phyloP scores from a whole-genome alignment of 2,329 filamentous ascomycete species.

The Neodidymelliopsis sp. region DNA sequence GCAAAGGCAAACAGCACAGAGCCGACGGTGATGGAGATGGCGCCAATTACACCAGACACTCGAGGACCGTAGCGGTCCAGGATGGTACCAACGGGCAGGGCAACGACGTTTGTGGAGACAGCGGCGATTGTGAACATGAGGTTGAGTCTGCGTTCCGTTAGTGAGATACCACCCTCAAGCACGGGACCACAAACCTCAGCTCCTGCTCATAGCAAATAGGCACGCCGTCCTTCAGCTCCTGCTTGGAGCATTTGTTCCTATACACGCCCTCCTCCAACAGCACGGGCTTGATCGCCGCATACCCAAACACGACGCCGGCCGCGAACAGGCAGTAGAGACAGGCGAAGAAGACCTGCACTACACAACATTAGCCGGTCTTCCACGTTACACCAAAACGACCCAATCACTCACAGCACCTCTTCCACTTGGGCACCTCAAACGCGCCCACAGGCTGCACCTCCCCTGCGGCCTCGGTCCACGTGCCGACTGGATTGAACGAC shows the following conservation, averaged over 20 bases:
- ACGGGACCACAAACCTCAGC: constrained; percentile 60
- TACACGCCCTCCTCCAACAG: constrained; percentile 49
- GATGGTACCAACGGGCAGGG: constrained; percentile 83
- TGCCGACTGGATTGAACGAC: constrained; percentile 58
- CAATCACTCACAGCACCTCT: constrained; percentile 58
- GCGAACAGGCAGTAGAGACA: constrained; percentile 78
- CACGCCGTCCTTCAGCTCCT: constrained; percentile 46
- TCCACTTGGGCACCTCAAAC: constrained; percentile 63
- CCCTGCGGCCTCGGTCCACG: constrained; percentile 52
- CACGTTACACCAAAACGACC: neutral
- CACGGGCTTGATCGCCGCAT: constrained; percentile 52
- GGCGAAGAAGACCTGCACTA: constrained; percentile 73
- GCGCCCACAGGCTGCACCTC: constrained; percentile 55
- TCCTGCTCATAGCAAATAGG: constrained; percentile 51
- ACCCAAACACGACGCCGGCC: constrained; percentile 62
- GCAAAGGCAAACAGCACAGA: constrained; percentile 76
- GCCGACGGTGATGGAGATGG: constrained; percentile 72
- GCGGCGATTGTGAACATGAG: constrained; percentile 93
- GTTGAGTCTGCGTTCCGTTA: constrained; percentile 68
- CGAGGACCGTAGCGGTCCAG: constrained; percentile 84
- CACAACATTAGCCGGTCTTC: constrained; percentile 23
- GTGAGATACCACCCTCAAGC: constrained; percentile 57
- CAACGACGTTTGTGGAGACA: constrained; percentile 85
- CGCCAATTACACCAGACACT: constrained; percentile 75
- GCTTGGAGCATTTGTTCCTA: constrained; percentile 44